phyloP scores from a whole-genome alignment of 1,139 yeast genomes.

The Candida pseudoviswanathii region DNA sequence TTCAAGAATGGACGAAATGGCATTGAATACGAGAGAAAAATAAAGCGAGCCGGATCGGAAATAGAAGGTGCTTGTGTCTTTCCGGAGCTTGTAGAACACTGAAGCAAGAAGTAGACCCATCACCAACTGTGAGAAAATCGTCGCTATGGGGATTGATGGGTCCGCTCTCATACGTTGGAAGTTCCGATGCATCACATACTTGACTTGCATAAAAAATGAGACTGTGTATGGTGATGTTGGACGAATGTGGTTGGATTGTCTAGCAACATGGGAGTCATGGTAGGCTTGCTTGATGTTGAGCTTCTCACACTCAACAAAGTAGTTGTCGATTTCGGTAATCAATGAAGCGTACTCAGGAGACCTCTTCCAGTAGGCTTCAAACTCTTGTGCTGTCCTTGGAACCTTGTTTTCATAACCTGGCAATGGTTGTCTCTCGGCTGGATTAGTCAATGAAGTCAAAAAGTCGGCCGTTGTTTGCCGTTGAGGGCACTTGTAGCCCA shows the following conservation, averaged over 20 bases:
- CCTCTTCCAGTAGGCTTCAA: slow-evolving; percentile 25
- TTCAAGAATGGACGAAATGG: slow-evolving; percentile 59
- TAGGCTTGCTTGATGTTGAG: slow-evolving; percentile 15
- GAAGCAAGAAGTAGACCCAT: slow-evolving; percentile 46
- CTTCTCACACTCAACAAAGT: slow-evolving; percentile 13
- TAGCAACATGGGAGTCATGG: slow-evolving; percentile 29
- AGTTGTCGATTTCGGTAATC: slow-evolving; percentile 20
- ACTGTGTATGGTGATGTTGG: slow-evolving; percentile 36
- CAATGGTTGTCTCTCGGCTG: slow-evolving; percentile 57
- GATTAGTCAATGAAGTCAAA: slow-evolving; percentile 73
- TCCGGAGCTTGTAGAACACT: slow-evolving; percentile 52
- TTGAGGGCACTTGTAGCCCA: slow-evolving; percentile 63
- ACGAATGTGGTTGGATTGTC: slow-evolving; percentile 28
- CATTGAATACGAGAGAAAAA: slow-evolving; percentile 58
- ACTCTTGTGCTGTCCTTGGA: slow-evolving; percentile 27
- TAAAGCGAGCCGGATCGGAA: slow-evolving; percentile 4
- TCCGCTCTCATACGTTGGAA: slow-evolving; percentile 30
- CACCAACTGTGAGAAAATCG: slow-evolving; percentile 28
- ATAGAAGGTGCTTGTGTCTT: slow-evolving; percentile 52
- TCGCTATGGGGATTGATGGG: slow-evolving; percentile 30
- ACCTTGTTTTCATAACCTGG: slow-evolving; percentile 44
- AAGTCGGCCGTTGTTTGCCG: slow-evolving; percentile 86
- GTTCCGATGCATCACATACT: slow-evolving; percentile 29
- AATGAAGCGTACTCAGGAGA: slow-evolving; percentile 23
- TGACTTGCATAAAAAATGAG: slow-evolving; percentile 36